These are phyloP conservation scores for Podospora appendiculata DNA, from an alignment of 495 filamentous ascomycete species.

Conservation along the genomic window DNA sequence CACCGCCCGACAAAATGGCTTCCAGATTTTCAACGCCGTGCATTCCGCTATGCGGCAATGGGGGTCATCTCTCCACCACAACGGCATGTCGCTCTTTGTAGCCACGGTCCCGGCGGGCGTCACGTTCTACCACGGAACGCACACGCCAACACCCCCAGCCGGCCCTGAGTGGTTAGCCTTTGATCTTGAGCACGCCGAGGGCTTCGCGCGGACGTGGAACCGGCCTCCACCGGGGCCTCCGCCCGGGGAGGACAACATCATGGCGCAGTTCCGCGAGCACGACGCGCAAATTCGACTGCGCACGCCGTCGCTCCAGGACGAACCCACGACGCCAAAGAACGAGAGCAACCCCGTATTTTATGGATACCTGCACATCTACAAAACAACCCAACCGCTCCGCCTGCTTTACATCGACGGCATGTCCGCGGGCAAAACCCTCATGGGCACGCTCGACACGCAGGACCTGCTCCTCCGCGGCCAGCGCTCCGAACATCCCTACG, in stretches of 20 bases:
- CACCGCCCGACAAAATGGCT: conserved; percentile 37
- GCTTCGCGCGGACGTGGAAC: conserved; percentile 35
- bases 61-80: conserved; percentile 61
- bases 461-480: conserved; percentile 41
- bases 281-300: not conserved
- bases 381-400: conserved; percentile 37
- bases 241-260: not conserved
- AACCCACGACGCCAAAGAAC: not conserved
- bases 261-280: not conserved
- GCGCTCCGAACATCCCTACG: not conserved
- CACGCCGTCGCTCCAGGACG: not conserved
- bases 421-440: conserved; percentile 48
- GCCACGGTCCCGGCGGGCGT: conserved; percentile 50
- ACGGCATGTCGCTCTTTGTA: conserved; percentile 59
- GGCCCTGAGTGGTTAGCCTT: conserved; percentile 63
- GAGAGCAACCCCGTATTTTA: conserved; percentile 1
- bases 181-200: conserved; percentile 59
- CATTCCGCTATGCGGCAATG: conserved; percentile 58
- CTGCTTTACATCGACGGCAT: conserved; percentile 58
- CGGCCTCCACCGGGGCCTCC: not conserved
- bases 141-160: conserved; percentile 26
- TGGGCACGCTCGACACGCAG: conserved; percentile 56
- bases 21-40: conserved; percentile 59
- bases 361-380: conserved; percentile 51
- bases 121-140: conserved; percentile 55